Evolutionary conservation across 495 filamentous ascomycete species (phyloP), one percentile per base, ranked within the genome.

Genomic region (Xylaria castorea): DNA sequence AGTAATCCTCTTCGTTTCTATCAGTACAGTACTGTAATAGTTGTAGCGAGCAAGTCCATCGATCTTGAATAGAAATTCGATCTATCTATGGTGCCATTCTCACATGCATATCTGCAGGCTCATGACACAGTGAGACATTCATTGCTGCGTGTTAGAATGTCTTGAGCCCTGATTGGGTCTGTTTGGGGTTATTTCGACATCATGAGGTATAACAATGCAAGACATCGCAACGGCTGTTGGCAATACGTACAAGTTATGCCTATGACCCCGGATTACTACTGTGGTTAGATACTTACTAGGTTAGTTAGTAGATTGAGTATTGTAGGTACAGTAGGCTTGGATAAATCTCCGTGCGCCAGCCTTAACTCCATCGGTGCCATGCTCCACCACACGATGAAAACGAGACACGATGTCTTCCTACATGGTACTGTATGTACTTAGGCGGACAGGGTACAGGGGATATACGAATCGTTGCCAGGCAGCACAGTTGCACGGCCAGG

Each of bases 41-140:
- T 22, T 51, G n/a, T 51, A 22, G 48, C 48, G 48, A 51, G 7
- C n/a, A 51, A 22, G 9, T 22, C 12, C 48, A 53, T 27, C 22
- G 25, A 32, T 32, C 30, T 12, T 25, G 53, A 7, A 32, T 32
- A 30, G 25, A 30, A 27, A 57, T 57, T 16, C 53, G 25, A 32
- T 22, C 32, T 61, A 34, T 61, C 34, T 4, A n/a, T 38, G 22
- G 4, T 22, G 11, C 20, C 20, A 38, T 61, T 22, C 5, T 44
- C 25, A 32, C 27, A 32, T 57, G 25, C 27, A 18, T 42, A n/a
- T n/a, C 64, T 67, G 64, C 64, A 67, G 9, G 20, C 63, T 42
- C 3, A 27, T 27, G 63, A 42, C 63, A 27, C 38, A 46, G 38
- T 9, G 22, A 25, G n/a, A 44, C 18, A 46, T 16, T 5, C 16